Evolutionary conservation across 2,329 filamentous ascomycete genomes (phyloP).

Genomic region (Bipolaris bicolor): DNA sequence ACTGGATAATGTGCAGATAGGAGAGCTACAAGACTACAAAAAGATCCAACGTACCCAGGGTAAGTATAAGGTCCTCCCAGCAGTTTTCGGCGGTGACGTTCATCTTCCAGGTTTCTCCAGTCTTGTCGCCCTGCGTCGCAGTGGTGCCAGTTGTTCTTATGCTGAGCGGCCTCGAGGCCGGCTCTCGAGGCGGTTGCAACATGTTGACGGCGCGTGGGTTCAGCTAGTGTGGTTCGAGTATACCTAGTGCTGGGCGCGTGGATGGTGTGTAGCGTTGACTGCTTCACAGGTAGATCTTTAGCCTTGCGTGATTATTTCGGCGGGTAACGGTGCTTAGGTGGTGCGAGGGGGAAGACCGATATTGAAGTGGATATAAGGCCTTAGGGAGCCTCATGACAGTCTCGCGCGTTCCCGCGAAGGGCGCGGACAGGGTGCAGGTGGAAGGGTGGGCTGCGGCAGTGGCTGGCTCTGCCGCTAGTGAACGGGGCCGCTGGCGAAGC

Average conservation of each 20-base stretch:
- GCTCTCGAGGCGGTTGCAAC: constrained; percentile 37
- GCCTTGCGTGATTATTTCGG: constrained; percentile 9
- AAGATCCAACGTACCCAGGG: constrained; percentile 45
- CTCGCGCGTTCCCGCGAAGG: constrained; percentile 14
- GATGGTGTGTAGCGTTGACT: constrained; percentile 18
- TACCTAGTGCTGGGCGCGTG: constrained; percentile 11
- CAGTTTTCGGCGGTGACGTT: constrained; percentile 50
- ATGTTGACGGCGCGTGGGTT: constrained; percentile 25
- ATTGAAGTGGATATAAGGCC: constrained; percentile 35
- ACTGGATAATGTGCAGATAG: too few species aligned
- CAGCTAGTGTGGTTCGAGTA: background rate
- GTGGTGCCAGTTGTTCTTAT: constrained; percentile 44
- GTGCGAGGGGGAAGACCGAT: constrained; percentile 13
- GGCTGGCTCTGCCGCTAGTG: constrained; percentile 29
- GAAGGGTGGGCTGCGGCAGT: constrained; percentile 32
- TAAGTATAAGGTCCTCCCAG: constrained; percentile 57
- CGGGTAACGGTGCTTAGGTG: constrained; percentile 12
- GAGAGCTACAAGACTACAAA: too few species aligned
- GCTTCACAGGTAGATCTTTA: constrained; percentile 8
- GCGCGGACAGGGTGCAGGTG: constrained; percentile 17
- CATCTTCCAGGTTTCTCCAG: constrained; percentile 53
- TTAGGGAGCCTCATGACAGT: constrained; percentile 35
- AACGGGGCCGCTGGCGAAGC: constrained; percentile 2
- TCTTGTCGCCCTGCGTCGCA: constrained; percentile 48
- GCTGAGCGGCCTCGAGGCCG: constrained; percentile 40